phyloP scores from a whole-genome alignment of 108 stramenopile genomes.

The Aurantiochytrium sp. region DNA sequence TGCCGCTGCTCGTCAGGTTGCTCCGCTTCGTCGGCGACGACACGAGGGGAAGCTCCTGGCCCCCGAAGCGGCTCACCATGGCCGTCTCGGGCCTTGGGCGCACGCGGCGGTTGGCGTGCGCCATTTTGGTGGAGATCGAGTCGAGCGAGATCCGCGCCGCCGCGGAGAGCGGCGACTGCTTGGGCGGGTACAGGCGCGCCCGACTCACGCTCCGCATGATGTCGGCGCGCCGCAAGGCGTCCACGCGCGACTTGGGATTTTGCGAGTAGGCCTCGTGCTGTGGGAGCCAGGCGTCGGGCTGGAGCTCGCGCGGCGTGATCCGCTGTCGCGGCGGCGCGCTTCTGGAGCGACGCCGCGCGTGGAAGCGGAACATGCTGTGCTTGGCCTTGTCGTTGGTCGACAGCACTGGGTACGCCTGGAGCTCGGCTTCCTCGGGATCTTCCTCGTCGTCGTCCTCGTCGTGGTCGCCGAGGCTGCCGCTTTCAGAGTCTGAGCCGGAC shows the following conservation, averaged over 20 bases:
- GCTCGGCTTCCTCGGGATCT: background rate
- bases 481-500: no score
- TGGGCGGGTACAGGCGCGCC: background rate
- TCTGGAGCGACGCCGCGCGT: background rate
- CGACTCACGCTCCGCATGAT: background rate
- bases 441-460: background rate
- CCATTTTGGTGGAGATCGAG: background rate
- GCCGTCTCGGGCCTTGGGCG: conserved; percentile 5
- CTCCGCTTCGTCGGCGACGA: background rate
- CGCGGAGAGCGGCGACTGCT: background rate
- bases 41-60: conserved; percentile 1
- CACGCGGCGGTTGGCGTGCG: background rate
- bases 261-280: background rate
- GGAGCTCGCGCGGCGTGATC: background rate
- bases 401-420: background rate
- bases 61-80: background rate
- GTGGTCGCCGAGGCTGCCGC: background rate
- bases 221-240: background rate
- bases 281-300: background rate
- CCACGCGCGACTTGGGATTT: background rate
- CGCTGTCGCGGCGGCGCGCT: background rate
- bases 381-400: background rate
- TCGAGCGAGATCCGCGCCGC: background rate
- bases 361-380: background rate
- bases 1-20: background rate